phyloP scores from a whole-genome alignment of 1,284 basidiomycete genomes.

The Sporisorium scitamineum region DNA sequence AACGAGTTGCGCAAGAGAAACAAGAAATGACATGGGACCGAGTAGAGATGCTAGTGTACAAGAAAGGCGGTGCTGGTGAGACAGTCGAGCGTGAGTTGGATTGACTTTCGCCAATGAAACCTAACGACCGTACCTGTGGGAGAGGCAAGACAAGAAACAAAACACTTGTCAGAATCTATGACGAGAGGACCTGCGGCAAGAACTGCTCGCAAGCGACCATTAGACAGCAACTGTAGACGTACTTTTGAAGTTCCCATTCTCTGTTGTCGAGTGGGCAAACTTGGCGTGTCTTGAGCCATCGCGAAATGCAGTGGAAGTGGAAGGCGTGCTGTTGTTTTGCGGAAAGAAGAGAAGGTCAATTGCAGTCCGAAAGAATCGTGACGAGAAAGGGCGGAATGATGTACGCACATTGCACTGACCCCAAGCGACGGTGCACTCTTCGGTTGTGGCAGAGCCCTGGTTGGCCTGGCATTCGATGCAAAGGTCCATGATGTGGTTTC shows the following conservation, averaged over 20 bases:
- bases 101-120: background rate
- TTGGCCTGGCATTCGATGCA: constrained; percentile 98
- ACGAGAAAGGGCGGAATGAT: background rate
- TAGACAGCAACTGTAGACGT: constrained; percentile 66
- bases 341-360: background rate
- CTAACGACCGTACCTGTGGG: constrained; percentile 44
- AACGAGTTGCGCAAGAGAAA: background rate
- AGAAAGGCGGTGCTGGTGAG: background rate
- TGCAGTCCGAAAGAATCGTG: too few species aligned
- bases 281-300: constrained; percentile 99
- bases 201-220: background rate
- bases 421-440: constrained; percentile 99
- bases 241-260: constrained; percentile 89
- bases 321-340: constrained; percentile 87
- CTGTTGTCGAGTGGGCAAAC: constrained; percentile 98
- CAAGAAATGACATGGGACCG: constrained; percentile 2
- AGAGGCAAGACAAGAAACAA: background rate
- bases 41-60: constrained; percentile 33
- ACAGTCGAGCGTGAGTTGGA: background rate
- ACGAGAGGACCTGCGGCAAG: background rate
- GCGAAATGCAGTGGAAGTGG: constrained; percentile 99
- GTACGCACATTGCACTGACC: constrained; percentile 93
- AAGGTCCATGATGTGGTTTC: constrained; percentile 69
- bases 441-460: constrained; percentile 93
- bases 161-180: background rate